A percentile compares a stretch with the other conserved stretches of the same genome.
phyloP scores from a whole-genome alignment of 1,284 basidiomycete genomes.

The Marasmius sp. region DNA sequence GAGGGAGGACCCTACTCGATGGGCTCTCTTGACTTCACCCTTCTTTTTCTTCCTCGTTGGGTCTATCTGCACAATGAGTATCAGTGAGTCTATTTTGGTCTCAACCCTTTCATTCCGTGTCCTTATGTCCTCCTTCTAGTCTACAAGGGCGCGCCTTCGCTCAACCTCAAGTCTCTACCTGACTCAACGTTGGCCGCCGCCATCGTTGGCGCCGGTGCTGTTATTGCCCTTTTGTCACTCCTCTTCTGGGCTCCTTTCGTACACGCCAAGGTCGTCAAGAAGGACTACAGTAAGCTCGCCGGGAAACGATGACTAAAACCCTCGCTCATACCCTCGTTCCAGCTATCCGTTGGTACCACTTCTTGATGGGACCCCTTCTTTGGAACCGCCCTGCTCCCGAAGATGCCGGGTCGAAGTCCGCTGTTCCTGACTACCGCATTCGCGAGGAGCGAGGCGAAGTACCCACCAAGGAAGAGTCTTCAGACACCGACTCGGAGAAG shows the following conservation, averaged over 20 bases:
- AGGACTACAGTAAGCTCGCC: constrained; percentile 25
- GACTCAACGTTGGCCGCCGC: constrained; percentile 18
- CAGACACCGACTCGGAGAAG: not conserved
- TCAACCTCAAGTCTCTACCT: constrained; percentile 19
- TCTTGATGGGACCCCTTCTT: constrained; percentile 25
- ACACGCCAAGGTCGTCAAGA: constrained; percentile 25
- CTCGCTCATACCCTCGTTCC: not conserved
- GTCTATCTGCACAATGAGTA: constrained; percentile 24
- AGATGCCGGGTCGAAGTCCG: constrained; percentile 16
- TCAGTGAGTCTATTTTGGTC: constrained; percentile 17
- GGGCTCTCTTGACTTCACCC: constrained; percentile 22
- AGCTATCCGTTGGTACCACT: constrained; percentile 28
- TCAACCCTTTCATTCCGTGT: not conserved
- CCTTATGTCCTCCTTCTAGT: constrained; percentile 12
- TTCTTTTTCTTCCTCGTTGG: constrained; percentile 26
- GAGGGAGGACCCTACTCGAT: constrained; percentile 21
- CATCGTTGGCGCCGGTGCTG: constrained; percentile 22
- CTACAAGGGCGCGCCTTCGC: constrained; percentile 25
- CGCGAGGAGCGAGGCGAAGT: constrained; percentile 13
- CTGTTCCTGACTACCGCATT: constrained; percentile 27
- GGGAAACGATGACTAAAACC: not conserved
- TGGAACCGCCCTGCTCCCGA: constrained; percentile 24
- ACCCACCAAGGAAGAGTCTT: constrained; percentile 13
- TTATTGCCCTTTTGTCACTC: constrained; percentile 21
- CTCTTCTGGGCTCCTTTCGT: constrained; percentile 30